phyloP scores from a whole-genome alignment of 768 basidiomycete species.

The Suillus subluteus region DNA sequence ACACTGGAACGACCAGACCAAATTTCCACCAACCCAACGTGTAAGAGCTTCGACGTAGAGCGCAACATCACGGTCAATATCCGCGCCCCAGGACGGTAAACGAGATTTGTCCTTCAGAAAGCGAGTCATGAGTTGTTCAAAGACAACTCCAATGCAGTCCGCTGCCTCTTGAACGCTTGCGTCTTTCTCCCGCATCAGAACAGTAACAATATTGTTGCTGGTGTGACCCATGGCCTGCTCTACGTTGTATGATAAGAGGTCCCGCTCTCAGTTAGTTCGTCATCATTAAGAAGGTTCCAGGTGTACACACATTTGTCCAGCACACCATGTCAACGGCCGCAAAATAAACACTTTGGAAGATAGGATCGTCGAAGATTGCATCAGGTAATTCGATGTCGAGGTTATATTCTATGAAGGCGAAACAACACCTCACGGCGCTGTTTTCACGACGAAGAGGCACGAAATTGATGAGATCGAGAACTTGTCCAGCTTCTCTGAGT shows the following conservation, averaged over 20 bases:
- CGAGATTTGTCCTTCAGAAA: constrained; percentile 49
- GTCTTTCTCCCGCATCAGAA: constrained; percentile 61
- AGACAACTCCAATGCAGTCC: constrained; percentile 58
- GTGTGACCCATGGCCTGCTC: constrained; percentile 67
- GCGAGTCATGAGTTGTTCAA: constrained; percentile 50
- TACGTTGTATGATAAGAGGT: constrained; percentile 73
- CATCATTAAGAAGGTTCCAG: neutral
- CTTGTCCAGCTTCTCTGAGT: constrained; percentile 56
- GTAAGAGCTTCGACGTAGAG: constrained; percentile 57
- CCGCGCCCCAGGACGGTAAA: constrained; percentile 53
- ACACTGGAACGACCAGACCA: constrained; percentile 73
- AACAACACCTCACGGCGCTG: constrained; percentile 69
- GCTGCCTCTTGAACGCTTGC: constrained; percentile 60
- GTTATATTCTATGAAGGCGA: constrained; percentile 61
- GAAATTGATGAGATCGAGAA: constrained; percentile 58
- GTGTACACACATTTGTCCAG: constrained; percentile 65
- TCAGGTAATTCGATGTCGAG: constrained; percentile 68
- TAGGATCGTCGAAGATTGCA: constrained; percentile 57
- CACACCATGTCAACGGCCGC: constrained; percentile 69
- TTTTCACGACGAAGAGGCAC: constrained; percentile 67
- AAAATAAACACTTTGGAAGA: constrained; percentile 56
- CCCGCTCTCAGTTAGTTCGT: constrained; percentile 39
- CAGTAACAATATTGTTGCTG: constrained; percentile 71
- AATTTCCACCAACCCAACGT: constrained; percentile 65
- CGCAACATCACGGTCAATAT: constrained; percentile 53